Percentiles rank a stretch among this genome's conserved stretches.
Conservation (phyloP, 306 rosid species). For the Purshia tridentata region DNA sequence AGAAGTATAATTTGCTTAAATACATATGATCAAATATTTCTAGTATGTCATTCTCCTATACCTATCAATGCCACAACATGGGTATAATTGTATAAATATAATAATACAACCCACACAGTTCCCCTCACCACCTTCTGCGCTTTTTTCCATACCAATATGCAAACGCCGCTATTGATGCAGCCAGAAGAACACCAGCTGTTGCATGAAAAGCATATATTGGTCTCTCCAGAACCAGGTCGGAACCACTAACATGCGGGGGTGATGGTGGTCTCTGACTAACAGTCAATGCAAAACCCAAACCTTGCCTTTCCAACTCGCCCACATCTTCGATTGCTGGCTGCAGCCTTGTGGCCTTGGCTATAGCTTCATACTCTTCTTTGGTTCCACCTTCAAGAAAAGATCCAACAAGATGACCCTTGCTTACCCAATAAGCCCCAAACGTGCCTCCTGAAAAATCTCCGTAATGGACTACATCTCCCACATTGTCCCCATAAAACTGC, state of each 20-base stretch:
- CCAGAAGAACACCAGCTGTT: slow-evolving; percentile 74
- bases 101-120: slow-evolving; percentile 8
- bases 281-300: slow-evolving; percentile 66
- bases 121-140: slow-evolving; percentile 82
- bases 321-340: slow-evolving; percentile 73
- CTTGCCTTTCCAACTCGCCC: slow-evolving; percentile 75
- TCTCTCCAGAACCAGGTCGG: slow-evolving; percentile 57
- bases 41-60: slow-evolving; percentile 28
- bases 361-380: slow-evolving; percentile 67
- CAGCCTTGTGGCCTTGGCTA: slow-evolving; percentile 69
- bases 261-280: slow-evolving; percentile 48
- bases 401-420: slow-evolving; percentile 77
- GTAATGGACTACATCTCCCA: slow-evolving; percentile 76
- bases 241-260: slow-evolving; percentile 24
- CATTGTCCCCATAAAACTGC: slow-evolving; percentile 91
- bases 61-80: slow-evolving; percentile 41
- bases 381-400: slow-evolving; percentile 80
- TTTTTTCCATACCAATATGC: slow-evolving; percentile 83
- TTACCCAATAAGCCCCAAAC: slow-evolving; percentile 91
- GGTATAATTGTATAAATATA: not conserved
- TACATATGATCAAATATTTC: slow-evolving; percentile 9
- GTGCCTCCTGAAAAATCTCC: slow-evolving; percentile 79
- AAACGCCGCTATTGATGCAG: slow-evolving; percentile 81
- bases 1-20: slow-evolving; percentile 13
- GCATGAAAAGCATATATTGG: slow-evolving; percentile 83